A percentile compares a stretch with the other conserved stretches of the same genome.
phyloP scores from a whole-genome alignment of 768 basidiomycete species.

The Cystobasidium onofrii region DNA sequence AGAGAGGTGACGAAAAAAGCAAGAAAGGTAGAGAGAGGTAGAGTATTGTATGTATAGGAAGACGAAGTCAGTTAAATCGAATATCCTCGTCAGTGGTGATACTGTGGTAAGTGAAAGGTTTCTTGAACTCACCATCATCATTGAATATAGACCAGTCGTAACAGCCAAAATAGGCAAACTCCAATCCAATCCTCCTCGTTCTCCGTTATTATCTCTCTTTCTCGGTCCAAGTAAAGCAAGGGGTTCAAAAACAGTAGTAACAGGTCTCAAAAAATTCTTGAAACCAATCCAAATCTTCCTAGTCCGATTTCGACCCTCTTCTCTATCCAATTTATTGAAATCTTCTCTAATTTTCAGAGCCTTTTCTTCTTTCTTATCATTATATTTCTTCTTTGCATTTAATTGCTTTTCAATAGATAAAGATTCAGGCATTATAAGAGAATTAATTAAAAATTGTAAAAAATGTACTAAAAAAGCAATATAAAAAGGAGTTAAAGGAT shows the following conservation, averaged over 20 bases:
- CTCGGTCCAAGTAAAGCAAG: constrained; percentile 15
- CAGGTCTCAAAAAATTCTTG: constrained; percentile 12
- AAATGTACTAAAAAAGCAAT: constrained; percentile 42
- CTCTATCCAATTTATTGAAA: not conserved
- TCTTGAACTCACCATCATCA: constrained; percentile 5
- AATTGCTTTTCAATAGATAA: constrained; percentile 42
- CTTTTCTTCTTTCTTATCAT: constrained; percentile 33
- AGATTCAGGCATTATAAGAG: constrained; percentile 47
- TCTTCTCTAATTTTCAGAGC: constrained; percentile 33
- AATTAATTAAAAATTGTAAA: constrained; percentile 40
- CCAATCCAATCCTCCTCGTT: constrained; percentile 26
- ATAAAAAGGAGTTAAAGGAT: constrained; percentile 46
- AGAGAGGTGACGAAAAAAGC: too few species aligned
- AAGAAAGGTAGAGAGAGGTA: too few species aligned
- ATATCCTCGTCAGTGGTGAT: too few species aligned
- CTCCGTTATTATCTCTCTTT: not conserved
- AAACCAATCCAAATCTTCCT: not conserved
- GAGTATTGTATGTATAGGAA: too few species aligned
- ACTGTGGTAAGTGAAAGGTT: not conserved
- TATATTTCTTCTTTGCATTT: constrained; percentile 36
- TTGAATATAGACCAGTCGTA: constrained; percentile 17
- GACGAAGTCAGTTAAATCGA: too few species aligned
- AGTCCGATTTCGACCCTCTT: constrained; percentile 37
- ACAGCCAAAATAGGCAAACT: constrained; percentile 20
- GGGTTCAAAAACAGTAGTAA: not conserved